phyloP scores from a whole-genome alignment of 1,284 basidiomycete species.

The Phellinidium pouzarii region DNA sequence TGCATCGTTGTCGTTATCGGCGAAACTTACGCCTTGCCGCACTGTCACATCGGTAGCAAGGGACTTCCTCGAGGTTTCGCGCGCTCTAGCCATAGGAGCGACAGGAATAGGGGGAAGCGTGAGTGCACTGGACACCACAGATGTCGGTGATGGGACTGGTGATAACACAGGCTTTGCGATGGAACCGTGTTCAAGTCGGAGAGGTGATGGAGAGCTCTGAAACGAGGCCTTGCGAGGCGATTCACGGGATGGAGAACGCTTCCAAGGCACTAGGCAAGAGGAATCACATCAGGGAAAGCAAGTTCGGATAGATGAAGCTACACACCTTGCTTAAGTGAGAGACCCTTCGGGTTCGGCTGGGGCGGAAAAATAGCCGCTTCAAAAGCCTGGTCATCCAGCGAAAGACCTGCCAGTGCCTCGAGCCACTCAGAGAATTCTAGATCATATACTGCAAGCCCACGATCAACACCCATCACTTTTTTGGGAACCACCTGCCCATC shows the following conservation, averaged over 20 bases:
- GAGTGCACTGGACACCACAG: not conserved
- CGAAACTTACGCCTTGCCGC: constrained; percentile 5
- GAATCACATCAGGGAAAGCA: not conserved
- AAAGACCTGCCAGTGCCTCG: constrained; percentile 48
- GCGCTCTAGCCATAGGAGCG: not conserved
- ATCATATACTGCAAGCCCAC: constrained; percentile 55
- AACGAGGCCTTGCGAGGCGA: constrained; percentile 7
- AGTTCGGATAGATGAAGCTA: not conserved
- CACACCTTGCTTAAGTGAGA: constrained; percentile 2
- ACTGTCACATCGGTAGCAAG: not conserved
- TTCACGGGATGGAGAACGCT: not conserved
- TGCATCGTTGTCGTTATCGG: constrained; percentile 26
- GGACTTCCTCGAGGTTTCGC: not conserved
- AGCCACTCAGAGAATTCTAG: constrained; percentile 63
- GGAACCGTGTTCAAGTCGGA: constrained; percentile 9
- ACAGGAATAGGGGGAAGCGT: not conserved
- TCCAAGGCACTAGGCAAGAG: constrained; percentile 1
- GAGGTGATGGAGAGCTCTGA: constrained; percentile 8
- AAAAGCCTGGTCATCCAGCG: constrained; percentile 23
- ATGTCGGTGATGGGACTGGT: constrained; percentile 1
- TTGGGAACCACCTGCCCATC: constrained; percentile 31
- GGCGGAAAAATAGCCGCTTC: constrained; percentile 14
- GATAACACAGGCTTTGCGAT: constrained; percentile 12
- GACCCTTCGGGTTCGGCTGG: constrained; percentile 11
- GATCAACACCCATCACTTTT: constrained; percentile 37